Conservation (phyloP, 1,284 basidiomycete species). For the Somion occarium region DNA sequence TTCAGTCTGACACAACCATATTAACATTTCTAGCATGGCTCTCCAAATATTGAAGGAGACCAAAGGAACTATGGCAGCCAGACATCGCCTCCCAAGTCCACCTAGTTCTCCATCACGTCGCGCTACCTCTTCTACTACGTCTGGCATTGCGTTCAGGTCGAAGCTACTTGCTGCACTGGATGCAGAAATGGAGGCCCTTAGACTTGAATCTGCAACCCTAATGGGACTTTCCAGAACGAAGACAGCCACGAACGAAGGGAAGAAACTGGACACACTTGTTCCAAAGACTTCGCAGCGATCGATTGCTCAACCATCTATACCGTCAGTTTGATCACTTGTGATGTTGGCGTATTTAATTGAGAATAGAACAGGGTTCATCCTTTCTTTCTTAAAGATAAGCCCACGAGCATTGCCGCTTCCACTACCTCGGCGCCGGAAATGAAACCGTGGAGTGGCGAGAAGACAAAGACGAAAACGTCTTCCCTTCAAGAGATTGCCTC, state of each 20-base stretch:
- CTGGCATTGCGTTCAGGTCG: constrained; percentile 10
- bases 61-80: constrained; percentile 3
- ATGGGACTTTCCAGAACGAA: neutral
- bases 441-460: neutral
- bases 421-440: neutral
- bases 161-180: constrained; percentile 21
- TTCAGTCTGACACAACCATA: too few relatives aligned
- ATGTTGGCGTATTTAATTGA: neutral
- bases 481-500: neutral
- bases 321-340: neutral
- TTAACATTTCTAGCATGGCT: constrained; percentile 7
- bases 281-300: neutral
- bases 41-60: constrained; percentile 12
- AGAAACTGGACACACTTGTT: neutral
- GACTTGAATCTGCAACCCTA: neutral
- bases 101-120: constrained; percentile 2
- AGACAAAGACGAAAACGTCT: neutral
- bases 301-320: neutral
- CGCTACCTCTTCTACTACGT: neutral
- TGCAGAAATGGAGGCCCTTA: constrained; percentile 13
- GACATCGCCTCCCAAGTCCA: constrained; percentile 2
- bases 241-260: too few relatives aligned
- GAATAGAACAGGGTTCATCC: neutral
- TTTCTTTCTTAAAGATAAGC: neutral
- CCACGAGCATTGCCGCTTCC: neutral